Evolutionary conservation across 1,284 basidiomycete genomes (phyloP).

Genomic region (Coniophora puteana): DNA sequence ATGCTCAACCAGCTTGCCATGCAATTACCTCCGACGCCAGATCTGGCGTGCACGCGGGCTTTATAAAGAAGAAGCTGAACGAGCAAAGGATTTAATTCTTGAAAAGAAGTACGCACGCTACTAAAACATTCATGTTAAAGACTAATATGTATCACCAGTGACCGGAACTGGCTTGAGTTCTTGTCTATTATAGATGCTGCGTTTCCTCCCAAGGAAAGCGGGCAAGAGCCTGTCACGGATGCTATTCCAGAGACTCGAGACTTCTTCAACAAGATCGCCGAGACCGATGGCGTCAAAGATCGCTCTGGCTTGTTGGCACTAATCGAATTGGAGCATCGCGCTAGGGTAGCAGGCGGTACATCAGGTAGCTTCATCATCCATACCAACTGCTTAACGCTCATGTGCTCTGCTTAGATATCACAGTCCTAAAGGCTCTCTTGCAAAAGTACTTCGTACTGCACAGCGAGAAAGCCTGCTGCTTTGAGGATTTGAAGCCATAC

Average conservation of each 20-base stretch:
- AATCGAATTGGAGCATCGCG: constrained; percentile 67
- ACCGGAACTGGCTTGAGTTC: constrained; percentile 86
- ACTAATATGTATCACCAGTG: constrained; percentile 38
- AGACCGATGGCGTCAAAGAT: constrained; percentile 64
- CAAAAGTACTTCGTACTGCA: constrained; percentile 70
- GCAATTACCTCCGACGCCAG: constrained; percentile 72
- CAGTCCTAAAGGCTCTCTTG: constrained; percentile 43
- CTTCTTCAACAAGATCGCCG: constrained; percentile 54
- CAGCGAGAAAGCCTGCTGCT: constrained; percentile 80
- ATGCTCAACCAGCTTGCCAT: constrained; percentile 67
- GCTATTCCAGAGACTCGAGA: constrained; percentile 43
- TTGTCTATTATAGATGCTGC: constrained; percentile 66
- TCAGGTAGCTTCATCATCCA: constrained; percentile 6
- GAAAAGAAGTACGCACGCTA: constrained; percentile 42
- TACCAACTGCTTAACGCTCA: constrained; percentile 3
- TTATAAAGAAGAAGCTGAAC: constrained; percentile 54
- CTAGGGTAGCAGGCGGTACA: constrained; percentile 44
- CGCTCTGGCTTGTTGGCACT: constrained; percentile 69
- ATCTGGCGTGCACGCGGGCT: constrained; percentile 56
- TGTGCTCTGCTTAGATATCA: constrained; percentile 34
- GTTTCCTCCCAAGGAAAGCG: constrained; percentile 40
- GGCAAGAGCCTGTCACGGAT: constrained; percentile 30
- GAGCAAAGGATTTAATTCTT: constrained; percentile 54
- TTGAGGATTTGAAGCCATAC: constrained; percentile 78
- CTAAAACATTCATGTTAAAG: neutral